Conservation (phyloP, 2,329 filamentous ascomycete genomes). For the Pseudogymnoascus verrucosus region DNA sequence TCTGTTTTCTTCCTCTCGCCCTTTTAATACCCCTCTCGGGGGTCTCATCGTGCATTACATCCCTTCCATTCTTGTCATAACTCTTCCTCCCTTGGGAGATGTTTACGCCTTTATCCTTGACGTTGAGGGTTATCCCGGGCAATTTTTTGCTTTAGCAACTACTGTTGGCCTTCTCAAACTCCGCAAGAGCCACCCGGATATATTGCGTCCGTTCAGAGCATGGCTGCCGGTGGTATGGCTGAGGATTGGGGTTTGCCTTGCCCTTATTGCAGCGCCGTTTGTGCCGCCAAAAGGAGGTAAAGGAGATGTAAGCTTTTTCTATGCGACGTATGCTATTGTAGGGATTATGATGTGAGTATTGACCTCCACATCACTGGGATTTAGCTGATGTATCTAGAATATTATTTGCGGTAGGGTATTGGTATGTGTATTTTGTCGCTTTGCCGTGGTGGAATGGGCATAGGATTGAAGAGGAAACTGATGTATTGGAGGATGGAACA, state of each 20-base stretch:
- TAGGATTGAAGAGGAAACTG: conserved; percentile 51
- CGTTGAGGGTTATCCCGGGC: conserved; percentile 32
- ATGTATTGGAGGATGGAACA: conserved; percentile 58
- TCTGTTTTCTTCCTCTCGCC: conserved; percentile 25
- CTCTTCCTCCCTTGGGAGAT: conserved; percentile 38
- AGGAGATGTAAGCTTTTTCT: conserved; percentile 39
- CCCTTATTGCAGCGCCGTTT: conserved; percentile 30
- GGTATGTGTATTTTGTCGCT: conserved; percentile 57
- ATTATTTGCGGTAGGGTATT: conserved; percentile 53
- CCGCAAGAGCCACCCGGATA: conserved; percentile 43
- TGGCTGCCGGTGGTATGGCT: conserved; percentile 27
- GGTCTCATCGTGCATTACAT: conserved; percentile 52
- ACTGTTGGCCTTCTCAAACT: conserved; percentile 35
- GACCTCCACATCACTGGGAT: background rate
- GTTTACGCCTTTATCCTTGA: conserved; percentile 31
- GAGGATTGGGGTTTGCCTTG: conserved; percentile 22
- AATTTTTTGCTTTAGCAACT: conserved; percentile 36
- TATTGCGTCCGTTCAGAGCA: conserved; percentile 24
- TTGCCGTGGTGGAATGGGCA: conserved; percentile 54
- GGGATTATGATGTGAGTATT: conserved; percentile 43
- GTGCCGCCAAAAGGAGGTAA: conserved; percentile 33
- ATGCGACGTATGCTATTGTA: conserved; percentile 47
- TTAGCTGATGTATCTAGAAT: conserved; percentile 36
- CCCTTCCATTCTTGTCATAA: conserved; percentile 49
- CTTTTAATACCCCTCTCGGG: conserved; percentile 23